These are phyloP conservation scores for Hibiscus syriacus DNA, from an alignment of 345 rosid species.

Conservation along the genomic window DNA sequence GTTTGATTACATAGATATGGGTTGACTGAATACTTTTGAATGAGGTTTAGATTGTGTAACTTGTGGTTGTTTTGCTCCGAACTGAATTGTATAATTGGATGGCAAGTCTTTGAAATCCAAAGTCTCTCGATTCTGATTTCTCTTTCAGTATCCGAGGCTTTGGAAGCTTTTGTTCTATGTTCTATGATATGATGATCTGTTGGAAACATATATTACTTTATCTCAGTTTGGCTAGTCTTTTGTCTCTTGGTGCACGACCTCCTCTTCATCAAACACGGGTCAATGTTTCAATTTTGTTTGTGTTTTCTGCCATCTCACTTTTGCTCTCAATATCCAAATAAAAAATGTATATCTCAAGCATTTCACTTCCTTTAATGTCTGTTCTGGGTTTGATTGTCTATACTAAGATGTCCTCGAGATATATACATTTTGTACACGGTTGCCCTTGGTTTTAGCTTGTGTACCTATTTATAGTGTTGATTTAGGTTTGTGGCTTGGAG, in stretches of 20 bases:
- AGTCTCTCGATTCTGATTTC: not conserved
- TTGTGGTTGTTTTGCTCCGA: not conserved
- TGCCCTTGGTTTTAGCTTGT: not conserved
- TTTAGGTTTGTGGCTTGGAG: not conserved
- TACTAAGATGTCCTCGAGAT: not conserved
- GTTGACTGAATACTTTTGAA: not conserved
- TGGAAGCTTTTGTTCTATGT: not conserved
- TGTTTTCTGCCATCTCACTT: not conserved
- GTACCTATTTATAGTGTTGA: not conserved
- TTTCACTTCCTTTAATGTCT: not conserved
- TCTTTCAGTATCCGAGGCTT: not conserved
- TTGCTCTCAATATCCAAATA: not conserved
- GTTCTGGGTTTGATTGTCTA: not conserved
- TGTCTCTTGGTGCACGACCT: not conserved
- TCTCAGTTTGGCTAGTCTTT: not conserved
- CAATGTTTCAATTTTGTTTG: not conserved
- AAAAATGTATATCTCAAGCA: not conserved
- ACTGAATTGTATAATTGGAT: not conserved
- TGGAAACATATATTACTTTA: not conserved
- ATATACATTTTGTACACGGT: not conserved
- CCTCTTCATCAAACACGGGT: not conserved
- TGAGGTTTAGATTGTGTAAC: not conserved
- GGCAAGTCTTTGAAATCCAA: not conserved
- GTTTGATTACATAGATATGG: not conserved
- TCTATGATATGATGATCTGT: not conserved